phyloP scores from a whole-genome alignment of 129 eudicot species.

The Dittrichia graveolens region DNA sequence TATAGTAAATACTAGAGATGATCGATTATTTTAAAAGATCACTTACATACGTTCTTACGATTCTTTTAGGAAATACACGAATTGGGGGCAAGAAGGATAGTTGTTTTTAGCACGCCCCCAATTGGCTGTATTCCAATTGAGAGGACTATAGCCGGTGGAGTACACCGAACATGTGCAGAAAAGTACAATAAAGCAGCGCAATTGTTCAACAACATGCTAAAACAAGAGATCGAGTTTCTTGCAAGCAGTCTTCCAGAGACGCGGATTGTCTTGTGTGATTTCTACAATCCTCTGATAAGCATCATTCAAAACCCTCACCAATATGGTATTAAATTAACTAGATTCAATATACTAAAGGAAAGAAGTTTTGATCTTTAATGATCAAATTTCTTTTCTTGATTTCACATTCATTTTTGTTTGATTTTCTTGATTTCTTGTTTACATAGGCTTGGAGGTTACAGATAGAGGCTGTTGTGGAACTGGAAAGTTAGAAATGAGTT shows the following conservation, averaged over 20 bases:
- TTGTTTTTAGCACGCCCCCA: conserved; percentile 54
- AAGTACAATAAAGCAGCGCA: conserved; percentile 42
- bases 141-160: conserved; percentile 73
- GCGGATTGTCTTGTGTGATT: conserved; percentile 48
- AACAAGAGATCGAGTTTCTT: conserved; percentile 31
- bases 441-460: conserved; percentile 45
- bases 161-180: conserved; percentile 41
- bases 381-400: too few species aligned
- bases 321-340: conserved; percentile 34
- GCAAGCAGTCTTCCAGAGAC: conserved; percentile 31
- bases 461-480: conserved; percentile 77
- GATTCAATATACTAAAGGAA: background rate
- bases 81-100: conserved; percentile 68
- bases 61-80: conserved; percentile 46
- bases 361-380: too few species aligned
- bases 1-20: too few species aligned
- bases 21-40: background rate
- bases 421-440: background rate
- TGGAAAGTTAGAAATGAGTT: conserved; percentile 50
- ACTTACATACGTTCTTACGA: background rate
- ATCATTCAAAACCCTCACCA: conserved; percentile 39
- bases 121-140: conserved; percentile 69
- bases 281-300: conserved; percentile 42
- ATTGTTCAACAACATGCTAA: conserved; percentile 47
- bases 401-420: too few species aligned